Evolutionary conservation across 169 alveolate species (phyloP).

Genomic region (Eimeria acervulina): DNA sequence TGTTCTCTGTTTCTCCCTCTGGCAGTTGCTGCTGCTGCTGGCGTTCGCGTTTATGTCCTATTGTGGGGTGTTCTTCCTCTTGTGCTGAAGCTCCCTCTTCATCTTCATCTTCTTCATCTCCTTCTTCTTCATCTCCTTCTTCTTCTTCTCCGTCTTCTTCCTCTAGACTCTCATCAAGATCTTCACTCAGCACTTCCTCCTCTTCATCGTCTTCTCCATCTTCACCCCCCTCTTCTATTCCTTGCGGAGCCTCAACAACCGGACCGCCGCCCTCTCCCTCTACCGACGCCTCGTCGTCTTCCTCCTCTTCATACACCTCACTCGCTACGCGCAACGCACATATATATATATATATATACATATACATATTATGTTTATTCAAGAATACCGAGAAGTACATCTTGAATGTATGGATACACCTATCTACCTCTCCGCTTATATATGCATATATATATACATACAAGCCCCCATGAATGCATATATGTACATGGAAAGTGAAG

Average conservation of each 20-base stretch:
- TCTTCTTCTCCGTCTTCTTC: constrained; percentile 16
- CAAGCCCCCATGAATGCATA: too few species aligned
- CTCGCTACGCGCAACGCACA: neutral
- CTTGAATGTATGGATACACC: too few species aligned
- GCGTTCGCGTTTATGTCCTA: constrained; percentile 1
- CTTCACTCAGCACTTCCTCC: constrained; percentile 24
- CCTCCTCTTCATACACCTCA: constrained; percentile 62
- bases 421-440: too few species aligned
- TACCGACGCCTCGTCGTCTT: constrained; percentile 5
- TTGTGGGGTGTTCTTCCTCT: neutral
- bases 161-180: constrained; percentile 9
- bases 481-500: too few species aligned
- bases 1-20: neutral
- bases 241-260: neutral
- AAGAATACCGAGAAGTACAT: too few species aligned
- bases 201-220: constrained; percentile 47
- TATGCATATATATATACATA: neutral
- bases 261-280: constrained; percentile 25
- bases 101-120: constrained; percentile 24
- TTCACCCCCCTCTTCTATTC: constrained; percentile 44
- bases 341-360: neutral
- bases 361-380: too few species aligned
- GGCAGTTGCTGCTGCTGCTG: constrained; percentile 8
- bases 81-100: neutral
- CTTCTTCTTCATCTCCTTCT: constrained; percentile 11